These are phyloP conservation scores for Salvia hispanica DNA, from an alignment of 257 asterid species.

Conservation along the genomic window DNA sequence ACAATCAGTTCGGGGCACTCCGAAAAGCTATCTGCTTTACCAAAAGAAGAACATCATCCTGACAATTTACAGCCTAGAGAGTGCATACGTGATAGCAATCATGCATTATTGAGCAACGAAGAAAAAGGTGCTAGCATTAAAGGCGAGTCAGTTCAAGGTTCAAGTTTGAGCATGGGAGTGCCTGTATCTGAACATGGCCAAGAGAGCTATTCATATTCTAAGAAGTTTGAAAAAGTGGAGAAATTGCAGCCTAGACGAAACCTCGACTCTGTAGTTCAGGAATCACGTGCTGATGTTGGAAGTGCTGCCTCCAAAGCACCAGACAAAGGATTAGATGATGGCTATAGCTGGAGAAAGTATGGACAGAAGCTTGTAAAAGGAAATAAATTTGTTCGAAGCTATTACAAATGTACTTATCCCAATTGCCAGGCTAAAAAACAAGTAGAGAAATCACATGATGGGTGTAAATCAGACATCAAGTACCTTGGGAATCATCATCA, in stretches of 20 bases:
- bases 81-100: slow-evolving; percentile 32
- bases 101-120: slow-evolving; percentile 31
- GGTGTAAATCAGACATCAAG: slow-evolving; percentile 63
- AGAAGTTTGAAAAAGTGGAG: slow-evolving; percentile 49
- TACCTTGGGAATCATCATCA: slow-evolving; percentile 77
- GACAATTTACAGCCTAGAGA: slow-evolving; percentile 28
- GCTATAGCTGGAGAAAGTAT: slow-evolving; percentile 95
- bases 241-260: slow-evolving; percentile 63
- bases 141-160: slow-evolving; percentile 21
- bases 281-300: slow-evolving; percentile 40
- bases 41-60: slow-evolving; percentile 40
- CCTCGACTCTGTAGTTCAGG: slow-evolving; percentile 46
- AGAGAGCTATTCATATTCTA: slow-evolving; percentile 36
- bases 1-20: slow-evolving; percentile 14
- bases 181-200: slow-evolving; percentile 36
- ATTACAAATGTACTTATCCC: slow-evolving; percentile 73
- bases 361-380: slow-evolving; percentile 97
- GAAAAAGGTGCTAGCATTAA: slow-evolving; percentile 24
- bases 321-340: slow-evolving; percentile 72
- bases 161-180: slow-evolving; percentile 33
- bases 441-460: slow-evolving; percentile 83
- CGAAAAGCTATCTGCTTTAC: slow-evolving; percentile 18
- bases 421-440: slow-evolving; percentile 80
- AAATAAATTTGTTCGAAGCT: slow-evolving; percentile 78
- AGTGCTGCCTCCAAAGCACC: slow-evolving; percentile 41